Conservation (phyloP, 2,329 filamentous ascomycete species). For the Fusarium sp. region DNA sequence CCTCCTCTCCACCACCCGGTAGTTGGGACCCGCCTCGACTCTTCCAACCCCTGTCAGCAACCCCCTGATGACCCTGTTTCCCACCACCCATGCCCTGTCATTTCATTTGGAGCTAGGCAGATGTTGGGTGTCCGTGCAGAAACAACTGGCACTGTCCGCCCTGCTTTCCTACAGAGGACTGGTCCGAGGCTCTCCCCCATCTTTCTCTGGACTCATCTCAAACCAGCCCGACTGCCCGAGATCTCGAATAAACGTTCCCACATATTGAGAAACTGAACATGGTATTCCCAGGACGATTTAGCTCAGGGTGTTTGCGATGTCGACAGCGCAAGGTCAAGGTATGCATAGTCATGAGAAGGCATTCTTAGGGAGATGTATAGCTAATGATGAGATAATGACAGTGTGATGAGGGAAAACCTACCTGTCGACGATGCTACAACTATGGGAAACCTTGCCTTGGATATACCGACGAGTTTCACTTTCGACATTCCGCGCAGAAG, state of each 20-base stretch:
- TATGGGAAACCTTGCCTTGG: slow-evolving; percentile 52
- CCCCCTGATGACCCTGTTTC: neutral
- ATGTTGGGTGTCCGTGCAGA: neutral
- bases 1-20: slow-evolving; percentile 2
- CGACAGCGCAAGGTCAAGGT: slow-evolving; percentile 51
- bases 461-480: slow-evolving; percentile 54
- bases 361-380: neutral
- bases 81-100: neutral
- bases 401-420: slow-evolving; percentile 52
- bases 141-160: neutral
- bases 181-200: neutral
- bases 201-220: slow-evolving; percentile 19
- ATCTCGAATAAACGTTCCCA: neutral
- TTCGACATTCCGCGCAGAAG: slow-evolving; percentile 44
- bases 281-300: slow-evolving; percentile 51
- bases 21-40: slow-evolving; percentile 2
- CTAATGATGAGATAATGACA: neutral
- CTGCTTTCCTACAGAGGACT: neutral
- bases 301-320: slow-evolving; percentile 49
- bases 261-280: slow-evolving; percentile 27
- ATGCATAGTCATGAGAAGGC: slow-evolving; percentile 6
- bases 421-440: slow-evolving; percentile 50
- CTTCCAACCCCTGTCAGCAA: neutral
- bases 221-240: neutral
- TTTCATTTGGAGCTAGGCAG: neutral